phyloP scores from a whole-genome alignment of 345 rosid genomes.

The Citrus sp. region DNA sequence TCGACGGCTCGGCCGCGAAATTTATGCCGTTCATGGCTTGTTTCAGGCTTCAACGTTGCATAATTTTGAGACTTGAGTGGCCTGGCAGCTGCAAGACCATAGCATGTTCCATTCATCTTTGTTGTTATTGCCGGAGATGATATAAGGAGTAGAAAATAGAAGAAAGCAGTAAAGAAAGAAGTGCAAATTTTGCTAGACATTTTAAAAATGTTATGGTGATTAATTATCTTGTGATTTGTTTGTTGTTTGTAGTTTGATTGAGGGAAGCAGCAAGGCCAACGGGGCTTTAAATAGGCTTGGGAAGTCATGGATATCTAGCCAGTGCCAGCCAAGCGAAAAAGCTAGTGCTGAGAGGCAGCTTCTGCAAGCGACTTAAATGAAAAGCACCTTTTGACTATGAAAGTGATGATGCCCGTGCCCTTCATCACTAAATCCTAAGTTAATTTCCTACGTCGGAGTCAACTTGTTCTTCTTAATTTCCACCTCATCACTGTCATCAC shows the following conservation, averaged over 20 bases:
- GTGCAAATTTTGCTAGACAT: constrained; percentile 21
- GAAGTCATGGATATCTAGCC: not conserved
- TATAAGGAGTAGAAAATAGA: constrained; percentile 26
- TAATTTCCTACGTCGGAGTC: constrained; percentile 8
- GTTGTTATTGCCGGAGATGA: constrained; percentile 15
- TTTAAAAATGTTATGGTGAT: not conserved
- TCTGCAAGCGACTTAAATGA: not conserved
- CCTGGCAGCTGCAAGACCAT: constrained; percentile 24
- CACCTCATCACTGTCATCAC: not conserved
- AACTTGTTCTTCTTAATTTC: constrained; percentile 7
- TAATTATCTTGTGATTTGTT: not conserved
- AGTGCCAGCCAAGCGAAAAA: constrained; percentile 1
- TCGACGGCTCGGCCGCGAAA: constrained; percentile 12
- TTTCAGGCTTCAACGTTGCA: constrained; percentile 21
- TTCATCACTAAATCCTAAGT: constrained; percentile 27
- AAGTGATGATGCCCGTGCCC: constrained; percentile 46
- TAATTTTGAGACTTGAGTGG: constrained; percentile 15
- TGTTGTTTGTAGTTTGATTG: not conserved
- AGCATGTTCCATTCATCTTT: not conserved
- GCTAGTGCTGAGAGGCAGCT: not conserved
- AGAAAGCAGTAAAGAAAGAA: constrained; percentile 9
- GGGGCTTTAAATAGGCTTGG: constrained; percentile 36
- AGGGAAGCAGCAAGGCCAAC: not conserved
- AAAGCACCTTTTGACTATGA: constrained; percentile 24
- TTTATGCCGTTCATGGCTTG: not conserved